phyloP scores from a whole-genome alignment of 2,329 filamentous ascomycete species.

The Celoporthe dispersa region DNA sequence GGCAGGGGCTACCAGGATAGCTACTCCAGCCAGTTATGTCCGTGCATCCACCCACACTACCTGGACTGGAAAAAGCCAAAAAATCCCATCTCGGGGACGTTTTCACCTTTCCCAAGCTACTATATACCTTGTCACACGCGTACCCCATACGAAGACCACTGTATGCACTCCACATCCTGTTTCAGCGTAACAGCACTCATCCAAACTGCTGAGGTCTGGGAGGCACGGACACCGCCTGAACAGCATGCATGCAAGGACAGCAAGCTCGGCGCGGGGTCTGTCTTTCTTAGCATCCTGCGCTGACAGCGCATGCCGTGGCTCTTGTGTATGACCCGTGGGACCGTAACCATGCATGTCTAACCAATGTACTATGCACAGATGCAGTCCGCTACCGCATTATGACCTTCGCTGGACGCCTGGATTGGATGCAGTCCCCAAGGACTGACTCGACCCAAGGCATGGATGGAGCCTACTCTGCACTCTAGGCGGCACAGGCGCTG shows the following conservation, averaged over 20 bases:
- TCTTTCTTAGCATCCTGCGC: not conserved
- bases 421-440: not conserved
- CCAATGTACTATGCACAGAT: not conserved
- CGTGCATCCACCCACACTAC: slow-evolving; percentile 14
- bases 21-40: slow-evolving; percentile 17
- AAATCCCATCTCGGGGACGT: not conserved
- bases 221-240: not conserved
- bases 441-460: not conserved
- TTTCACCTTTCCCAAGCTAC: not conserved
- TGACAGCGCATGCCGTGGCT: not conserved
- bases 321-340: not conserved
- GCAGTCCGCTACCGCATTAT: not conserved
- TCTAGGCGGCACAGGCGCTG: not conserved
- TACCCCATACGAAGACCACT: not conserved
- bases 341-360: not conserved
- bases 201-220: not conserved
- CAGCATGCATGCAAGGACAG: not conserved
- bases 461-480: not conserved
- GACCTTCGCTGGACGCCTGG: not conserved
- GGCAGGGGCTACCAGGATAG: slow-evolving; percentile 8
- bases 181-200: not conserved
- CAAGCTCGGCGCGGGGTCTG: not conserved
- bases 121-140: too few species aligned
- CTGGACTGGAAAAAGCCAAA: not conserved
- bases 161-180: not conserved